phyloP scores from a whole-genome alignment of 2,329 filamentous ascomycete species.

The Xylaria sp. region DNA sequence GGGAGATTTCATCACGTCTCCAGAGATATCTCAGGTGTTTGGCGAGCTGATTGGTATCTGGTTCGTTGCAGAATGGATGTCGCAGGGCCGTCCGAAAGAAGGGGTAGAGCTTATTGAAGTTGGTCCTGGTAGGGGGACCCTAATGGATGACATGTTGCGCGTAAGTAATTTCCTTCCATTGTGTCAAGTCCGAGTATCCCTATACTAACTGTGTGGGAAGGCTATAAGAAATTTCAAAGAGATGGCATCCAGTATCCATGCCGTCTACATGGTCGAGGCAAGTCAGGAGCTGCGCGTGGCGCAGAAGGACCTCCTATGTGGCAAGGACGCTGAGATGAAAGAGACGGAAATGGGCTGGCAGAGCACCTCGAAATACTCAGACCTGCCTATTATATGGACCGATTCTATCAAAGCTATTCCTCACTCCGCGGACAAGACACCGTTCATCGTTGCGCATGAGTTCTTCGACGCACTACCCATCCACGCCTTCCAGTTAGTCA shows the following conservation, averaged over 20 bases:
- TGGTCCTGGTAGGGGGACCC: constrained; percentile 87
- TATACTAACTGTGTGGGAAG: constrained; percentile 45
- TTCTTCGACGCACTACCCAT: constrained; percentile 99
- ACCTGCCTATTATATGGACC: constrained; percentile 82
- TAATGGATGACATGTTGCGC: constrained; percentile 95
- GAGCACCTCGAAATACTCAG: constrained; percentile 74
- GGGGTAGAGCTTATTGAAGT: constrained; percentile 92
- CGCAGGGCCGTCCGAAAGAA: constrained; percentile 73
- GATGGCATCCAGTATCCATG: constrained; percentile 75
- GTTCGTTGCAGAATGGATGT: constrained; percentile 96
- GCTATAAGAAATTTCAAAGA: constrained; percentile 82
- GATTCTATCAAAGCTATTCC: constrained; percentile 87
- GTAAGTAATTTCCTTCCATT: constrained; percentile 52
- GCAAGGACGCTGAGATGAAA: constrained; percentile 64
- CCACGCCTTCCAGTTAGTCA: constrained; percentile 84
- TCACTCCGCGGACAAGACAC: constrained; percentile 68
- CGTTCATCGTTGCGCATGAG: constrained; percentile 95
- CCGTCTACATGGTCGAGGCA: constrained; percentile 95
- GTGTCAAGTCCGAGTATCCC: background rate
- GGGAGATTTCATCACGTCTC: constrained; percentile 95
- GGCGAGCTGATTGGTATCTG: constrained; percentile 93
- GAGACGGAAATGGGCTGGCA: constrained; percentile 74
- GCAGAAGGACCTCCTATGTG: constrained; percentile 83
- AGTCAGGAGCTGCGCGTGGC: constrained; percentile 75
- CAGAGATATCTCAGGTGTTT: constrained; percentile 96